Percentiles rank a stretch among this genome's conserved stretches.
These are phyloP conservation scores for Bullera alba DNA, from an alignment of 768 basidiomycete genomes.

Conservation along the genomic window DNA sequence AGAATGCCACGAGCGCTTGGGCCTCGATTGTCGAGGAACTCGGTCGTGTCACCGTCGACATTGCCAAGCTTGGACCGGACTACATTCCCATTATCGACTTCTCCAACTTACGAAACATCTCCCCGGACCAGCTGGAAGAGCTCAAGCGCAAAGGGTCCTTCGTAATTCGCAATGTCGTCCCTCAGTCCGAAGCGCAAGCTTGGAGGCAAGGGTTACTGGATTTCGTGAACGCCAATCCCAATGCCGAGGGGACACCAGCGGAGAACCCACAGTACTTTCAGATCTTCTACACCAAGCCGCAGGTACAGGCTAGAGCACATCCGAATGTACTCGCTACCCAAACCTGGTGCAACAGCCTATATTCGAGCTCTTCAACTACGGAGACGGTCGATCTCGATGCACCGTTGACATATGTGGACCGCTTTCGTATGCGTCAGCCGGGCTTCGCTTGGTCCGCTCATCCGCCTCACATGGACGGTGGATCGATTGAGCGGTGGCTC, in stretches of 20 bases:
- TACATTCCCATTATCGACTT: conserved; percentile 63
- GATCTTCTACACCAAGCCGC: conserved; percentile 55
- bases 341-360: conserved; percentile 62
- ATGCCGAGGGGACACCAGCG: conserved; percentile 53
- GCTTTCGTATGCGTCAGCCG: conserved; percentile 47
- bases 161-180: conserved; percentile 59
- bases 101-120: conserved; percentile 52
- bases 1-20: conserved; percentile 55
- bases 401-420: conserved; percentile 21
- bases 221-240: too few relatives aligned
- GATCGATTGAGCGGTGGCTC: conserved; percentile 23
- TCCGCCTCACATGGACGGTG: conserved; percentile 32
- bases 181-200: too few relatives aligned
- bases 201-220: too few relatives aligned
- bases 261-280: conserved; percentile 66
- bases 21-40: conserved; percentile 55
- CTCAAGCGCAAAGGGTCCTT: conserved; percentile 58
- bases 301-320: conserved; percentile 47
- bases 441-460: conserved; percentile 31
- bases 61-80: conserved; percentile 52
- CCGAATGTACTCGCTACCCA: conserved; percentile 50
- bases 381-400: conserved; percentile 45
- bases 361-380: conserved; percentile 40
- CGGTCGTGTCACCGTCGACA: conserved; percentile 49
- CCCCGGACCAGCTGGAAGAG: conserved; percentile 50